Conservation (phyloP, 164 flowering plant genomes). For the Annona squamosa region DNA sequence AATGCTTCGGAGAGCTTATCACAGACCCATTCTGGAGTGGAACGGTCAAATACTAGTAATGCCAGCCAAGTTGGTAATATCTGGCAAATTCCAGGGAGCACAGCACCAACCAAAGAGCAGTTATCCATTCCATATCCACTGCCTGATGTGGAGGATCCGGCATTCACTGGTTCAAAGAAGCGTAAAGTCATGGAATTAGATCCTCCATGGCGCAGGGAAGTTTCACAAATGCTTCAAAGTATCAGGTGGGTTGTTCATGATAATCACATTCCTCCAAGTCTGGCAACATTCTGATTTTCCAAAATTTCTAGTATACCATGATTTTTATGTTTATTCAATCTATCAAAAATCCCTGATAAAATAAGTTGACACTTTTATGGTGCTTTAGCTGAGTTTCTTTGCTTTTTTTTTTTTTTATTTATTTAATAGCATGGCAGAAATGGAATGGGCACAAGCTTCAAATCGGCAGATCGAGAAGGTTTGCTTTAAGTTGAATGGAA, state of each 20-base stretch:
- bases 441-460: constrained; percentile 60
- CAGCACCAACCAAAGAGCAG: constrained; percentile 14
- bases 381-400: background rate
- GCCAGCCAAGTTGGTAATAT: constrained; percentile 7
- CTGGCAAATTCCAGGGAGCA: constrained; percentile 14
- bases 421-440: constrained; percentile 45
- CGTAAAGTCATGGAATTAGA: constrained; percentile 37
- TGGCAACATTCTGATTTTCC: background rate
- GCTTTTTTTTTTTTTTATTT: background rate
- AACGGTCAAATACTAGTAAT: constrained; percentile 21
- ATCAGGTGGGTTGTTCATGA: constrained; percentile 31
- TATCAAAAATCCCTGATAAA: background rate
- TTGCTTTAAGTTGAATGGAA: constrained; percentile 5
- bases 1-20: constrained; percentile 20
- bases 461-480: constrained; percentile 67
- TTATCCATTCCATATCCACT: constrained; percentile 13
- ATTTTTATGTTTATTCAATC: background rate
- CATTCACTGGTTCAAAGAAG: constrained; percentile 35
- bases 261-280: background rate
- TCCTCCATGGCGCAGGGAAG: constrained; percentile 58
- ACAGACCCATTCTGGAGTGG: constrained; percentile 9
- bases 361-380: background rate
- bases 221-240: constrained; percentile 28
- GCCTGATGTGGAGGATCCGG: constrained; percentile 22
- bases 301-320: background rate